phyloP scores from a whole-genome alignment of 306 rosid genomes.

The Vigna reflexopilosa region DNA sequence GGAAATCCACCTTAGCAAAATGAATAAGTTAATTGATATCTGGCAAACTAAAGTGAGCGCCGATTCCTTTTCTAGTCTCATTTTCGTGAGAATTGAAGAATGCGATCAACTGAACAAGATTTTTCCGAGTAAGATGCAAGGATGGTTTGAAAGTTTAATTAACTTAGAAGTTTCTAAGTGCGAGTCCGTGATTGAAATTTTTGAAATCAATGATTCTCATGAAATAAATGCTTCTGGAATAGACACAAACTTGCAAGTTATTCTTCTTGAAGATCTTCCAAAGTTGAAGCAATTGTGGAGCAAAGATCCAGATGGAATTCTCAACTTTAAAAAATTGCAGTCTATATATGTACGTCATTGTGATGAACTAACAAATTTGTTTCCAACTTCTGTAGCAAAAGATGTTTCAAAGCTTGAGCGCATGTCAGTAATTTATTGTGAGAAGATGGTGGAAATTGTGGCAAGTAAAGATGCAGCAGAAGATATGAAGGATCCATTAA shows the following conservation, averaged over 20 bases:
- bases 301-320: neutral
- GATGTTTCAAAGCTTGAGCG: neutral
- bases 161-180: neutral
- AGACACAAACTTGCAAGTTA: neutral
- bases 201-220: neutral
- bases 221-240: neutral
- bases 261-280: neutral
- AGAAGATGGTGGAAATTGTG: neutral
- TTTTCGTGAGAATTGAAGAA: neutral
- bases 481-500: neutral
- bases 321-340: neutral
- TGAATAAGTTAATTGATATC: conserved; percentile 11
- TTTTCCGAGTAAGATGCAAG: conserved; percentile 27
- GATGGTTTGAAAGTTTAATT: neutral
- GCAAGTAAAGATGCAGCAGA: neutral
- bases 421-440: accelerated
- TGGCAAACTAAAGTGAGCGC: conserved; percentile 2
- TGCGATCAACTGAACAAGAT: neutral
- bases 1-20: neutral
- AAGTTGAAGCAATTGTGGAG: conserved; percentile 8
- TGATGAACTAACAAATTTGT: neutral
- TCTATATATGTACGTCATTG: neutral
- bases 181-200: conserved; percentile 14
- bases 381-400: conserved; percentile 40
- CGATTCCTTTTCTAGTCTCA: conserved; percentile 8